Evolutionary conservation across 805 yeast species (phyloP), one percentile per base, ranked within the genome.

Genomic region (Teunomyces panamensis): DNA sequence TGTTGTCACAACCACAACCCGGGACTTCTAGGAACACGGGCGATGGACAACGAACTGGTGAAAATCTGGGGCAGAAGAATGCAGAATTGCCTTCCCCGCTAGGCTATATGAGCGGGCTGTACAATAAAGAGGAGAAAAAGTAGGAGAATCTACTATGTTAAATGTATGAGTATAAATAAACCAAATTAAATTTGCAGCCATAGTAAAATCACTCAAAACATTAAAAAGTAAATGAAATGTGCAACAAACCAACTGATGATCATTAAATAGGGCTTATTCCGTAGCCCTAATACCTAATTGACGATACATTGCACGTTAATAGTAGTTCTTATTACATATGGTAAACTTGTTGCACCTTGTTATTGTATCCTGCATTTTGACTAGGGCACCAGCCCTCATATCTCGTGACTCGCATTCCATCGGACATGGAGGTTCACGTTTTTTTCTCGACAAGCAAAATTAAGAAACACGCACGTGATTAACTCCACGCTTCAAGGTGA

Each of bases 71-170:
- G 17, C 34, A 20, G 30, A 37, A 37, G 41, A 37, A 24, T 37
- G 54, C 42, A 42, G 49, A 30, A 9, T 41, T 51, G 28, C 54
- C 56, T 27, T 60, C 63, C 9, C 67, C 68, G 20, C 45, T 57
- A 8, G 59, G 61, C 39, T 63, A 54, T 43, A 58, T 62, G 50
- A 16, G 34, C 43, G 43, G 34, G n/a, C 43, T 39, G 43, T 30
- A 29, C 43, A 39, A 39, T 39, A 30, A 39, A 39, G 28, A 29
- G 43, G 43, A 29, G 9, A 29, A 28, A 28, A 39, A 39, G 43
- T 30, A 30, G 43, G 24, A 4, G 10, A 8, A 13, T 9, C 43
- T 39, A 39, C 24, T n/a, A 37, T 37, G 8, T 32, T 16, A 37
- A 36, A n/a, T 37, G 41, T 37, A 37, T 24, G 41, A 37, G 41